Percentiles rank a stretch among this genome's conserved stretches.
Evolutionary conservation across 2,329 filamentous ascomycete genomes (phyloP).

Genomic region (Hirsutella thompsonii): DNA sequence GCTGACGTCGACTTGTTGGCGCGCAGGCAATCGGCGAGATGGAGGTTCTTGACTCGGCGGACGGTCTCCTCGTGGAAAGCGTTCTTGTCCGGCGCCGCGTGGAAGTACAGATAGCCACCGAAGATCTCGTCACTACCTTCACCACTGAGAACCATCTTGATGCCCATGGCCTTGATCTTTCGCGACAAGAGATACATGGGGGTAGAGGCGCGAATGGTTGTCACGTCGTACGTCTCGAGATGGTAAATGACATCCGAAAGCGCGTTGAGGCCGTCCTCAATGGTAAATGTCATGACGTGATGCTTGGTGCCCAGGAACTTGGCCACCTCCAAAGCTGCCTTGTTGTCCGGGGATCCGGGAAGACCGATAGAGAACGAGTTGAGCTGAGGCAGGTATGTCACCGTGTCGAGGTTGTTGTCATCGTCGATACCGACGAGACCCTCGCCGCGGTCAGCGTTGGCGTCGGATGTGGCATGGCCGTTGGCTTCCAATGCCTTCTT

Average conservation of each 20-base stretch:
- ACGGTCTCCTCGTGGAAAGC: slow-evolving; percentile 96
- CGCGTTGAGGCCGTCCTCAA: slow-evolving; percentile 93
- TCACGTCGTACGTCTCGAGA: slow-evolving; percentile 95
- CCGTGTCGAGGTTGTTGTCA: slow-evolving; percentile 74
- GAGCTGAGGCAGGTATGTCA: slow-evolving; percentile 85
- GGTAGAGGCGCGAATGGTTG: slow-evolving; percentile 93
- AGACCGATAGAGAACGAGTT: slow-evolving; percentile 99
- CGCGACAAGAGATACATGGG: slow-evolving; percentile 96
- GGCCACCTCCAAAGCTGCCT: slow-evolving; percentile 84
- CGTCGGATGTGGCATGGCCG: slow-evolving; percentile 27
- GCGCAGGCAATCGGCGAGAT: slow-evolving; percentile 88
- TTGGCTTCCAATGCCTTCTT: slow-evolving; percentile 42
- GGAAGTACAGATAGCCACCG: slow-evolving; percentile 97
- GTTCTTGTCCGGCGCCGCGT: slow-evolving; percentile 78
- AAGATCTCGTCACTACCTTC: slow-evolving; percentile 98
- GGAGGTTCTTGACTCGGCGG: slow-evolving; percentile 88
- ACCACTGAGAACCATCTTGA: slow-evolving; percentile 98
- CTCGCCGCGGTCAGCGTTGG: slow-evolving; percentile 47
- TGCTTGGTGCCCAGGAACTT: slow-evolving; percentile 97
- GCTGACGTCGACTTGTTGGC: slow-evolving; percentile 99
- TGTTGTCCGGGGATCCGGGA: slow-evolving; percentile 81
- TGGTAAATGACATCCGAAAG: slow-evolving; percentile 97
- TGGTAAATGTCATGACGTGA: slow-evolving; percentile 95
- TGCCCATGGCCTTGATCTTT: slow-evolving; percentile 98
- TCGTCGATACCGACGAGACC: slow-evolving; percentile 91